A percentile compares a stretch with the other conserved stretches of the same genome.
Conservation (phyloP, 2,329 filamentous ascomycete species). For the Nemania diffusa region DNA sequence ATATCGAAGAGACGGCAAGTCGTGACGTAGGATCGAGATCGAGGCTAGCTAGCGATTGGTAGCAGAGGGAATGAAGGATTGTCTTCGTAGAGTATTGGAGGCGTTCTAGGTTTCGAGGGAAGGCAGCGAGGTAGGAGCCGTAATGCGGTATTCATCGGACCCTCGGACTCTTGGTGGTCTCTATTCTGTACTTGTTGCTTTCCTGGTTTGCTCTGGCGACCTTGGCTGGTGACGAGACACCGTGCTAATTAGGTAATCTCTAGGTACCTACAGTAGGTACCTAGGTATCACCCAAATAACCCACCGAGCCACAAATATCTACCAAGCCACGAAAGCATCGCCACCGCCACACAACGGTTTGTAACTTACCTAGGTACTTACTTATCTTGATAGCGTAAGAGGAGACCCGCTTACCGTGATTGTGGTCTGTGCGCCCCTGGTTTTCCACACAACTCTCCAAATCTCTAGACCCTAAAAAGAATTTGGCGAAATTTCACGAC, state of each 20-base stretch:
- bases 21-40: background rate
- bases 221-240: slow-evolving; percentile 4
- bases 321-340: background rate
- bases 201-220: background rate
- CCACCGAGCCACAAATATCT: background rate
- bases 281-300: background rate
- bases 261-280: background rate
- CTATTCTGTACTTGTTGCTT: background rate
- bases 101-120: background rate
- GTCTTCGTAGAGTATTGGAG: background rate
- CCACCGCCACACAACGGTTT: too few relatives aligned
- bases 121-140: background rate
- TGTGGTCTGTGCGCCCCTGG: slow-evolving; percentile 33
- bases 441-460: slow-evolving; percentile 42
- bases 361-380: background rate
- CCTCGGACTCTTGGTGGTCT: slow-evolving; percentile 6
- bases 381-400: background rate
- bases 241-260: background rate
- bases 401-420: slow-evolving; percentile 19
- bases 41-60: background rate
- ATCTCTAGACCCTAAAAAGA: slow-evolving; percentile 46
- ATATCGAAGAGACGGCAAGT: background rate
- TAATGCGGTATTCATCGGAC: slow-evolving; percentile 1
- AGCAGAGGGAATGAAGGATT: background rate
- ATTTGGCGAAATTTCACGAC: slow-evolving; percentile 48